A percentile compares a stretch with the other conserved stretches of the same genome.
These are phyloP conservation scores for Quillaja saponaria DNA, from an alignment of 306 rosid genomes.

Conservation along the genomic window DNA sequence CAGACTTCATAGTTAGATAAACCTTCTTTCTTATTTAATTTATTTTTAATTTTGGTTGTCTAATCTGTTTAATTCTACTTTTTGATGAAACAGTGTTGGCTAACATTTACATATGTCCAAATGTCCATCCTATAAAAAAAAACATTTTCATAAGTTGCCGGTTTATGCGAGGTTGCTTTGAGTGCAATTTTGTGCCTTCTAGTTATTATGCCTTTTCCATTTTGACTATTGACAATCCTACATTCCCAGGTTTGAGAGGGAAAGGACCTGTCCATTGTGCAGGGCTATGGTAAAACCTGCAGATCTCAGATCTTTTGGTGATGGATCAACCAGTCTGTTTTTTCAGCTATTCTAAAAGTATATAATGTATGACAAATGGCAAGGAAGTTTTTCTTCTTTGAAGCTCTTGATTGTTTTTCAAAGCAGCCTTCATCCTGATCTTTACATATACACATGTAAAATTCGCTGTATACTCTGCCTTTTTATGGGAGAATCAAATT, in stretches of 20 bases:
- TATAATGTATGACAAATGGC: constrained; percentile 35
- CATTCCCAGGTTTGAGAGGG: constrained; percentile 91
- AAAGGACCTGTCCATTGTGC: constrained; percentile 93
- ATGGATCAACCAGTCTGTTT: constrained; percentile 91
- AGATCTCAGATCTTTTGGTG: constrained; percentile 90
- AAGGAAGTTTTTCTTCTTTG: constrained; percentile 54
- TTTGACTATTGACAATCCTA: constrained; percentile 21
- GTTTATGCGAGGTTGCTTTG: too few relatives aligned
- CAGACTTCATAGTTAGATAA: too few relatives aligned
- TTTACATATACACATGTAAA: constrained; percentile 53
- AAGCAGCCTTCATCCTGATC: constrained; percentile 50
- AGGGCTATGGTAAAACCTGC: constrained; percentile 97
- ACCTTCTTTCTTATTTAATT: too few relatives aligned
- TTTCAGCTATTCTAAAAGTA: constrained; percentile 75
- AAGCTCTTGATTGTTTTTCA: constrained; percentile 34
- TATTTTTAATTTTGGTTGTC: constrained; percentile 7
- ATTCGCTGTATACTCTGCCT: constrained; percentile 43
- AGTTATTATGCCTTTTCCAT: background rate
- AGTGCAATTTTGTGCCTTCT: background rate
- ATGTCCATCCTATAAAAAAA: too few relatives aligned
- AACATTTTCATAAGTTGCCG: too few relatives aligned
- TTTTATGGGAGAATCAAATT: constrained; percentile 41
- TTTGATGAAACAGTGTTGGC: too few relatives aligned
- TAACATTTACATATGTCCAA: too few relatives aligned
- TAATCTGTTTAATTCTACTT: background rate